Conservation (phyloP, 1,284 basidiomycete species). For the Trichosporon coremiiforme region DNA sequence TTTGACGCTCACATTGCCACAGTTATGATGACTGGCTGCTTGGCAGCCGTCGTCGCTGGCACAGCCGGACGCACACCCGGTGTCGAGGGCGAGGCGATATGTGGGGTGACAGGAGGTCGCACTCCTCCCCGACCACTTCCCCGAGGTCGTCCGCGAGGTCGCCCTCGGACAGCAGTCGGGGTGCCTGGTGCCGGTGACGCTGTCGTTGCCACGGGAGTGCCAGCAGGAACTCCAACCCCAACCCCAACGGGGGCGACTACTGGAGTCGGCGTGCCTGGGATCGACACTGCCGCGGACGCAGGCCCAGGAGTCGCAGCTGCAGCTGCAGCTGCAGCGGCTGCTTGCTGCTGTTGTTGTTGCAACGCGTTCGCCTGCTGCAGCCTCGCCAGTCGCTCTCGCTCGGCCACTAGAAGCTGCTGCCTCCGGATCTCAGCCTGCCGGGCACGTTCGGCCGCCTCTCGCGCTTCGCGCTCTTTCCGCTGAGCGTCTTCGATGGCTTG, state of each 20-base stretch:
- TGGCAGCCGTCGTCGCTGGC: slow-evolving; percentile 1
- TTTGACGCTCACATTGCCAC: slow-evolving; percentile 27
- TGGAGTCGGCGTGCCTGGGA: slow-evolving; percentile 14
- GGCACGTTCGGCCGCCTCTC: slow-evolving; percentile 24
- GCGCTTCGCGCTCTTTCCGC: slow-evolving; percentile 25
- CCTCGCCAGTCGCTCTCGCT: slow-evolving; percentile 23
- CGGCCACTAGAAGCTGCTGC: slow-evolving; percentile 3
- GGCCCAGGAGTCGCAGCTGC: too few species aligned
- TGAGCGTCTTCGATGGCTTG: slow-evolving; percentile 31
- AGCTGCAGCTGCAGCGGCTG: neutral
- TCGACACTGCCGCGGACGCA: neutral
- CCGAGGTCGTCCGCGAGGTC: slow-evolving; percentile 31
- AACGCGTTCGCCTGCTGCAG: slow-evolving; percentile 17
- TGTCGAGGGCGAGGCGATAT: neutral
- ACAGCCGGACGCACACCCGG: neutral
- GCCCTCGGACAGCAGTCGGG: slow-evolving; percentile 21
- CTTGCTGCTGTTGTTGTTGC: slow-evolving; percentile 16
- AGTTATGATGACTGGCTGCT: slow-evolving; percentile 30
- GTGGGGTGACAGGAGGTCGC: slow-evolving; percentile 19
- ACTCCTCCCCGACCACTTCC: slow-evolving; percentile 30
- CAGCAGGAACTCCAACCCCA: neutral
- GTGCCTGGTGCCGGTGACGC: neutral
- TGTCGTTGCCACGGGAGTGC: neutral
- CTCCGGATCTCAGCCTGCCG: slow-evolving; percentile 19
- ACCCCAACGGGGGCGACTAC: slow-evolving; percentile 21